phyloP scores from a whole-genome alignment of 371 early-diverging fungal species.

The Smittium mucronatum region DNA sequence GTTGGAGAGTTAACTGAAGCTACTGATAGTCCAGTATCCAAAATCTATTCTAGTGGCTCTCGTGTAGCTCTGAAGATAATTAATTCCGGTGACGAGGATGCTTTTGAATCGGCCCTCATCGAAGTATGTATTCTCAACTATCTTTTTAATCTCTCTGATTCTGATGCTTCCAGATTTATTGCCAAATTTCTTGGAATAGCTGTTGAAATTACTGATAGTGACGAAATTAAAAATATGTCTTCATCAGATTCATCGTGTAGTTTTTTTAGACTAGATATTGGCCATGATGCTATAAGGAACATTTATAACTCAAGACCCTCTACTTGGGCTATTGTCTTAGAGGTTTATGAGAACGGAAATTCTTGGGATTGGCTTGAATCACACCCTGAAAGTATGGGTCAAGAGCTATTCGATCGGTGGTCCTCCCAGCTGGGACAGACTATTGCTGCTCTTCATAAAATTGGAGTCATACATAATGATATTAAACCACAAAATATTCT shows the following conservation, averaged over 20 bases:
- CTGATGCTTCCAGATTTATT: background rate
- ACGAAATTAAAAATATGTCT: background rate
- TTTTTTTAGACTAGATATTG: constrained; percentile 8
- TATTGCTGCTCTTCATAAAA: constrained; percentile 46
- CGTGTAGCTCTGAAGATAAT: constrained; percentile 25
- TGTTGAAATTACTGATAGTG: background rate
- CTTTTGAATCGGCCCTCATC: constrained; percentile 28
- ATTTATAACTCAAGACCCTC: background rate
- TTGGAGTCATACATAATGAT: constrained; percentile 66
- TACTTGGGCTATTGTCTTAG: constrained; percentile 43
- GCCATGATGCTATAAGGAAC: constrained; percentile 12
- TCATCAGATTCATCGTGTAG: background rate
- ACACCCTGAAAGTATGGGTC: constrained; percentile 38
- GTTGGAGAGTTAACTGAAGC: too few species aligned
- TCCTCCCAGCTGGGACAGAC: constrained; percentile 53
- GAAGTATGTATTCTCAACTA: constrained; percentile 27
- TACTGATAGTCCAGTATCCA: too few species aligned
- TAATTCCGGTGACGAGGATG: constrained; percentile 25
- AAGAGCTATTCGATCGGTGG: constrained; percentile 45
- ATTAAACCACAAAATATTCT: constrained; percentile 78
- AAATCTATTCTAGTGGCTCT: too few species aligned
- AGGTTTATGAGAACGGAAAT: constrained; percentile 43
- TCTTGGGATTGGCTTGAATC: constrained; percentile 50
- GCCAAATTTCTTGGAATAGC: constrained; percentile 6
- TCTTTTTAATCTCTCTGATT: background rate